phyloP scores from a whole-genome alignment of 2,329 filamentous ascomycete species.

The Fusarium xyrophilum region DNA sequence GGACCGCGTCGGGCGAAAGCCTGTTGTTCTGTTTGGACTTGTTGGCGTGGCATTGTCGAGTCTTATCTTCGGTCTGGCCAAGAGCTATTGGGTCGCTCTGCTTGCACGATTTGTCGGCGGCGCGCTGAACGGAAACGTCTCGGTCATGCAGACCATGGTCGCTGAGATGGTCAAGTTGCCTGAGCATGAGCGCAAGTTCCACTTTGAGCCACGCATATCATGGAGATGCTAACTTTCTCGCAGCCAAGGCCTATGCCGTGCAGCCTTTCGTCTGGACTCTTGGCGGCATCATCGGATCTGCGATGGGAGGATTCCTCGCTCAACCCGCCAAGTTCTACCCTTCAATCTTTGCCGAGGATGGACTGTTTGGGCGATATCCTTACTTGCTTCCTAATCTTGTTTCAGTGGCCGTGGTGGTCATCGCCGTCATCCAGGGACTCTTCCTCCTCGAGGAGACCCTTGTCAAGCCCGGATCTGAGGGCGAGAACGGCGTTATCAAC shows the following conservation, averaged over 20 bases:
- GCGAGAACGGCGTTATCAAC: not conserved
- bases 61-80: conserved; percentile 82
- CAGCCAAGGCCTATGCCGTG: conserved; percentile 76
- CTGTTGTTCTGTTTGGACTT: conserved; percentile 75
- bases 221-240: not conserved
- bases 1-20: conserved; percentile 72
- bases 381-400: conserved; percentile 57
- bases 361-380: conserved; percentile 66
- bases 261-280: conserved; percentile 88
- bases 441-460: conserved; percentile 64
- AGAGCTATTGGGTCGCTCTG: conserved; percentile 78
- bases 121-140: conserved; percentile 87
- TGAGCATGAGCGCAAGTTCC: conserved; percentile 71
- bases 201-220: accelerated
- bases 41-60: conserved; percentile 79
- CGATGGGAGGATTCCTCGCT: conserved; percentile 81
- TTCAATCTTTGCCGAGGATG: conserved; percentile 63
- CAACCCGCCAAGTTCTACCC: conserved; percentile 66
- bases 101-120: conserved; percentile 85
- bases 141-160: conserved; percentile 85
- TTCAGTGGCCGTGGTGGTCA: conserved; percentile 67
- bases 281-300: conserved; percentile 85
- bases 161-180: conserved; percentile 90
- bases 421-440: conserved; percentile 70
- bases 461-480: not conserved